phyloP scores from a whole-genome alignment of 192 early-diverging fungal genomes.

The Piromyces sp. region DNA sequence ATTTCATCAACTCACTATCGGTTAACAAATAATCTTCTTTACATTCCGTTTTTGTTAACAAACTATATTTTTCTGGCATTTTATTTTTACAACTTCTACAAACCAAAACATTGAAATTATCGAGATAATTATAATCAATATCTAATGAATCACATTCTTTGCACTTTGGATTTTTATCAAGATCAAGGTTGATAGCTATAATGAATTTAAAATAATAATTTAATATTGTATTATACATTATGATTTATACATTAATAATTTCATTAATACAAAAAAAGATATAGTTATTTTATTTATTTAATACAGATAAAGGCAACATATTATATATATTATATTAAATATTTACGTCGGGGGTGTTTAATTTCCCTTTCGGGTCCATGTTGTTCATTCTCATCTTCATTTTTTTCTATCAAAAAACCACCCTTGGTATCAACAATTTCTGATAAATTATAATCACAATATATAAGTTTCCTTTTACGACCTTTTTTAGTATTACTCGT shows the following conservation, averaged over 20 bases:
- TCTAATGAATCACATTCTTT: constrained; percentile 69
- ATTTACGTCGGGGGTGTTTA: neutral
- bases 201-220: too few species aligned
- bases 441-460: neutral
- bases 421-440: neutral
- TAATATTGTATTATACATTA: too few species aligned
- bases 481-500: neutral
- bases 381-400: neutral
- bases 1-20: constrained; percentile 51
- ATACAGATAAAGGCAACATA: too few species aligned
- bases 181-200: constrained; percentile 23
- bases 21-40: constrained; percentile 88
- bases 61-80: constrained; percentile 70
- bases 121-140: constrained; percentile 52
- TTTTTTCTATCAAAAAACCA: neutral
- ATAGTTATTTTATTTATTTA: too few species aligned
- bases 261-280: too few species aligned
- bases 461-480: neutral
- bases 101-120: constrained; percentile 54
- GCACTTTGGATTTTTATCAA: constrained; percentile 48
- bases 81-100: constrained; percentile 59
- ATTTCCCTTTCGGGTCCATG: neutral
- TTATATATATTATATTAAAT: too few species aligned
- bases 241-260: too few species aligned
- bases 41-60: constrained; percentile 92